Conservation (phyloP, 2,329 filamentous ascomycete species). For the Trichoderma hamatum region DNA sequence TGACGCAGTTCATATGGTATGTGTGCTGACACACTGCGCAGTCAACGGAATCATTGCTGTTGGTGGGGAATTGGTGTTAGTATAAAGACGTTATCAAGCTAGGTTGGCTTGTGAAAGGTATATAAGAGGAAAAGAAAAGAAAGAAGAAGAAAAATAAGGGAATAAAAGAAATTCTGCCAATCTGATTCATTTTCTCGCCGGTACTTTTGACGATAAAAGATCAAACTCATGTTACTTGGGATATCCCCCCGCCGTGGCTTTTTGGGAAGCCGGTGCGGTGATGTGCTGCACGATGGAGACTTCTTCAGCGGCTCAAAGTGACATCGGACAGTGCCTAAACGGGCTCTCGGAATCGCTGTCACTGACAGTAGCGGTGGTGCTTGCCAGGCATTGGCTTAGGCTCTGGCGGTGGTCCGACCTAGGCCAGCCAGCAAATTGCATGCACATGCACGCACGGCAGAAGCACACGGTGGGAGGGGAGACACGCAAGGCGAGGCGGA, state of each 20-base stretch:
- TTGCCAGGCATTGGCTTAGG: neutral
- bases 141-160: neutral
- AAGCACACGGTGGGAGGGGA: conserved; percentile 19
- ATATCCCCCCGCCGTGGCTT: neutral
- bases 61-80: conserved; percentile 5
- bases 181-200: no score
- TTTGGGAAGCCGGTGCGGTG: neutral
- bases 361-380: neutral
- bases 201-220: neutral
- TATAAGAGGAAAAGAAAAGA: neutral
- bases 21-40: conserved; percentile 94
- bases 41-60: conserved; percentile 89
- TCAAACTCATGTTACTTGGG: neutral
- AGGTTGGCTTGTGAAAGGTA: neutral
- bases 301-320: conserved; percentile 3
- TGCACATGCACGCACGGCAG: conserved; percentile 25
- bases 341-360: neutral
- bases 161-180: neutral
- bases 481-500: conserved; percentile 20
- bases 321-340: conserved; percentile 24
- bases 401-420: conserved; percentile 12
- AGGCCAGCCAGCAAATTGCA: conserved; percentile 24
- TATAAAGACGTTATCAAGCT: neutral
- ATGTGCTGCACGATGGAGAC: conserved; percentile 3
- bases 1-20: conserved; percentile 98